A percentile compares a stretch with the other conserved stretches of the same genome.
Evolutionary conservation across 176 grass and related monocot genomes (phyloP).

Genomic region (Zoysia pacifica): DNA sequence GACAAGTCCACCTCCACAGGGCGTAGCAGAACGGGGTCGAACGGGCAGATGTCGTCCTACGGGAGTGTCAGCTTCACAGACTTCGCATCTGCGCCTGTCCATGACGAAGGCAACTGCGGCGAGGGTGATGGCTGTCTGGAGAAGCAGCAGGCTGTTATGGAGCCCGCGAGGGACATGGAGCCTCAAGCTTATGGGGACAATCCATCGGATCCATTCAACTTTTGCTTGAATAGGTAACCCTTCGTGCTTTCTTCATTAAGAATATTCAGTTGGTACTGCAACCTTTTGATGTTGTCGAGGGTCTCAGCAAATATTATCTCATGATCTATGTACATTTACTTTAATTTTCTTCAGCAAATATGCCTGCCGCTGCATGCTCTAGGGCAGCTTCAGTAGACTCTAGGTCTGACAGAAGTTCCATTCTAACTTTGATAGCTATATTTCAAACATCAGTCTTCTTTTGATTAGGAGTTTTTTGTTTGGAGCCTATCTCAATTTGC

Average conservation of each 20-base stretch:
- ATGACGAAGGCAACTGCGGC: constrained; percentile 18
- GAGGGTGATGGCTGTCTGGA: constrained; percentile 43
- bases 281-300: background rate
- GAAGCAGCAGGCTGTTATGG: constrained; percentile 52
- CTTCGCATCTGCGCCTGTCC: constrained; percentile 29
- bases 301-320: constrained; percentile 8
- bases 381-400: constrained; percentile 1
- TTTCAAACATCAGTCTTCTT: background rate
- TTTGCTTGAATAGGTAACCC: constrained; percentile 79
- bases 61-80: constrained; percentile 45
- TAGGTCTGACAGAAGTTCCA: background rate
- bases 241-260: constrained; percentile 18
- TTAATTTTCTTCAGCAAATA: background rate
- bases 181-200: constrained; percentile 39
- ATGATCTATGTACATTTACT: constrained; percentile 3
- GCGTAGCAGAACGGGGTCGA: constrained; percentile 50
- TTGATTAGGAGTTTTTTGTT: background rate
- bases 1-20: constrained; percentile 62
- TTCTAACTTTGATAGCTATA: background rate
- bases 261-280: background rate
- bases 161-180: constrained; percentile 25
- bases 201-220: constrained; percentile 51
- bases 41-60: constrained; percentile 53
- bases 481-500: background rate
- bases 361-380: background rate